phyloP scores from a whole-genome alignment of 2,329 filamentous ascomycete species.

The Bipolaris zeicola region DNA sequence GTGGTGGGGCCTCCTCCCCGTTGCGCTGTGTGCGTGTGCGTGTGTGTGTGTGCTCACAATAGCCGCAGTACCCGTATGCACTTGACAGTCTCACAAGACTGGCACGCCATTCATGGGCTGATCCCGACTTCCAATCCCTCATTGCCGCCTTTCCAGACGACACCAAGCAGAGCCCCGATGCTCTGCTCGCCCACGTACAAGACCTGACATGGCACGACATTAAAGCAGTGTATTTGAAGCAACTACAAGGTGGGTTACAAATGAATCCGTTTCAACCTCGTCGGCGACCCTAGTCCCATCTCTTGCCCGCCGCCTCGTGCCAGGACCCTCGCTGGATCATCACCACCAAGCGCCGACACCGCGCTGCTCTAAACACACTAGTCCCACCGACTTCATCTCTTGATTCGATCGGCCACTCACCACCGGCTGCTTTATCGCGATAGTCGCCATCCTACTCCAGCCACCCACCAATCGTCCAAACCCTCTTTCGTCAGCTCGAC shows the following conservation, averaged over 20 bases:
- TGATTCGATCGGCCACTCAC: slow-evolving; percentile 31
- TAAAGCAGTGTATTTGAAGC: slow-evolving; percentile 78
- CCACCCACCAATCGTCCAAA: slow-evolving; percentile 20
- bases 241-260: slow-evolving; percentile 62
- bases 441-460: slow-evolving; percentile 32
- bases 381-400: slow-evolving; percentile 20
- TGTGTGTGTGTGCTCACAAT: slow-evolving; percentile 33
- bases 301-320: slow-evolving; percentile 1
- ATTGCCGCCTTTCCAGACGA: slow-evolving; percentile 72
- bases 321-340: slow-evolving; percentile 18
- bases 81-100: slow-evolving; percentile 68
- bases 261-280: slow-evolving; percentile 19
- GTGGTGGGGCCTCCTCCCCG: slow-evolving; percentile 21
- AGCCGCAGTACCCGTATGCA: slow-evolving; percentile 75
- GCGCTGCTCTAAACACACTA: slow-evolving; percentile 27
- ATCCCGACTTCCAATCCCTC: slow-evolving; percentile 67
- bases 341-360: slow-evolving; percentile 25
- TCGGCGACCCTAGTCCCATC: slow-evolving; percentile 8
- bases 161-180: slow-evolving; percentile 62
- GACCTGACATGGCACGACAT: slow-evolving; percentile 74
- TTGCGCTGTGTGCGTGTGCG: slow-evolving; percentile 19
- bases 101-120: slow-evolving; percentile 70
- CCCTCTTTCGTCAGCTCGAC: slow-evolving; percentile 14
- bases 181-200: slow-evolving; percentile 69
- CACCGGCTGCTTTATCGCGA: slow-evolving; percentile 28